Base-by-base conservation (phyloP, 495 filamentous ascomycete species). In the Terfezia claveryi region DNA sequence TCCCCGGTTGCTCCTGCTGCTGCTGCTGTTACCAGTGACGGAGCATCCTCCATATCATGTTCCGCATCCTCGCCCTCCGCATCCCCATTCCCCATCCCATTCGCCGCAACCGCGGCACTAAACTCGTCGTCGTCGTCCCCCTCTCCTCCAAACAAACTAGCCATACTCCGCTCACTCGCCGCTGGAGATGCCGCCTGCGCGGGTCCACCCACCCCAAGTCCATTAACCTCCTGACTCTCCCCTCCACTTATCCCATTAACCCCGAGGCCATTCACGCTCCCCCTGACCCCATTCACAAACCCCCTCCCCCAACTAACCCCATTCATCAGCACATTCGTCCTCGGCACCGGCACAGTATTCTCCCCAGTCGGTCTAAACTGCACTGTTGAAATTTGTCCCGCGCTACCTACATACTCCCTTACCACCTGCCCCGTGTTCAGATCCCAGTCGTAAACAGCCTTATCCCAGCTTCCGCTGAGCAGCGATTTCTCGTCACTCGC, bases 401-500 rank as follows among this genome's bases (percentile, higher is more conserved):
- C 85, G 59, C 74, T 83, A 23, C 82, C 79, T 44, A 79, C 76
- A 61, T 87, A 99, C 12, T 72, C 72, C 32, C 86, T 78, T 52
- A 78, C 76, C 14, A 82, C 72, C 60, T 83, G 75, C 5, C 92
- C 92, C 3, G 80, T 91, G 59, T 96, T 86, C 37, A 99, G 66
- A 64, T 99, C 91, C 91, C 91, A 99, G 62, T 99, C 87, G 52
- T 84, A 77, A 8, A 96, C 79, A 16, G 75, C 78, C 68, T 93
- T 94, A 65, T 99, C 91, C 91, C 91, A 99, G 68, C 87, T 88
- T 2, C 91, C 91, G 12, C 87, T 94, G 4, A 99, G 71, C 38
- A 95, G 74, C 36, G 83, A 87, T 62, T 78, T 78, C 69, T 99
- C 91, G 59, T 96, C 87, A 3, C 80, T 74, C 0, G 84, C 79